Evolutionary conservation across 2,329 filamentous ascomycete species (phyloP).

Genomic region (Aspergillus versicolor): DNA sequence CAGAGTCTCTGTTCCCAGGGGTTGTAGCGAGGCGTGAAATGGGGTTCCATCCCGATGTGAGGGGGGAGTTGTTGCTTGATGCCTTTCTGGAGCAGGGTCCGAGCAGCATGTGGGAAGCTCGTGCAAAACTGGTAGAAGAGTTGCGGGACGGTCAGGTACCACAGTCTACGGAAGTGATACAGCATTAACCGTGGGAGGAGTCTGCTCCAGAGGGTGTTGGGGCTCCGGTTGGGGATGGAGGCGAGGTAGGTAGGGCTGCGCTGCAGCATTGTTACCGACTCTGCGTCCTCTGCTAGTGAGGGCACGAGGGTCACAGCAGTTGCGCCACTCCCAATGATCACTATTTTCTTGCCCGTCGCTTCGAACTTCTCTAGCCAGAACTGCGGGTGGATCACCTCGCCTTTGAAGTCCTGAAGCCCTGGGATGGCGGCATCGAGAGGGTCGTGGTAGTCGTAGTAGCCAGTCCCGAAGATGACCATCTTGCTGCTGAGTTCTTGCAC

Average conservation of each 20-base stretch:
- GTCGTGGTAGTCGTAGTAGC: slow-evolving; percentile 70
- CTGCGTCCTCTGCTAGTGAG: slow-evolving; percentile 60
- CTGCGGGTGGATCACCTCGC: slow-evolving; percentile 63
- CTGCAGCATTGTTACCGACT: slow-evolving; percentile 71
- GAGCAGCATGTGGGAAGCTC: slow-evolving; percentile 50
- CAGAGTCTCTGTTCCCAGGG: slow-evolving; percentile 74
- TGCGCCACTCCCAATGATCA: slow-evolving; percentile 72
- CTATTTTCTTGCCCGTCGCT: slow-evolving; percentile 62
- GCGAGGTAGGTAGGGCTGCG: slow-evolving; percentile 69
- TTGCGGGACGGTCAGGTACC: not conserved
- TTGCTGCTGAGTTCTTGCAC: slow-evolving; percentile 26
- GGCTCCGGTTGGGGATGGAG: slow-evolving; percentile 38
- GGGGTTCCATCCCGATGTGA: slow-evolving; percentile 52
- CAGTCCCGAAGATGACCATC: slow-evolving; percentile 59
- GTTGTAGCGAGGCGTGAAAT: slow-evolving; percentile 63
- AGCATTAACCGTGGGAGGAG: not conserved
- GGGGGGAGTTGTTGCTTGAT: slow-evolving; percentile 53
- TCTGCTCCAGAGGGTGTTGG: not conserved
- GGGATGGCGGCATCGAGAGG: slow-evolving; percentile 61
- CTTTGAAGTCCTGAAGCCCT: slow-evolving; percentile 63
- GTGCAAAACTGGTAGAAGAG: slow-evolving; percentile 49
- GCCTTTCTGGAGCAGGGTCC: slow-evolving; percentile 43
- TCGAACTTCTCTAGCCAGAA: slow-evolving; percentile 69
- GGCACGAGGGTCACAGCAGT: slow-evolving; percentile 75
- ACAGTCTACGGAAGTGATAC: not conserved